These are phyloP conservation scores for Emiliania huxleyi DNA, from an alignment of 78 protist species.

Conservation along the genomic window DNA sequence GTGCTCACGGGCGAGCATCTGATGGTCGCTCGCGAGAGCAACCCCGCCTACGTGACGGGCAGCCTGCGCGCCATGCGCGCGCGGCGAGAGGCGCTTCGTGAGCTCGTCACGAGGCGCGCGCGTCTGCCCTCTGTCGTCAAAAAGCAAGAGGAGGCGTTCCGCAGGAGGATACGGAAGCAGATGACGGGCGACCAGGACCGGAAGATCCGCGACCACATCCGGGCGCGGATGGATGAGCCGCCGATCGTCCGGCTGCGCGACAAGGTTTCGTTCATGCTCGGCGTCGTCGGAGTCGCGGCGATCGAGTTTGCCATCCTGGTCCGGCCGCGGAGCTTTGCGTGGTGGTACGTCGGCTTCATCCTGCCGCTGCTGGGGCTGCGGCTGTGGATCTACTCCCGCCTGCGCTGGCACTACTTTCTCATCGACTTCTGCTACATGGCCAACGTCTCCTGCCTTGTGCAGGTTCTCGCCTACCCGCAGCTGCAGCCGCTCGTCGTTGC, in stretches of 20 bases:
- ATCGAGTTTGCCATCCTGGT: neutral
- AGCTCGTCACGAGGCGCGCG: neutral
- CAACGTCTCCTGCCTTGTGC: slow-evolving; percentile 4
- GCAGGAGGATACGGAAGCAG: neutral
- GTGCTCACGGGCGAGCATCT: too few relatives aligned
- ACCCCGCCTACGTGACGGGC: too few relatives aligned
- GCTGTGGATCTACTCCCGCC: neutral
- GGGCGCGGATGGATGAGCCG: neutral
- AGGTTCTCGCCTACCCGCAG: neutral
- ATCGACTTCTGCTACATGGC: slow-evolving; percentile 35
- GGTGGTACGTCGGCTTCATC: neutral
- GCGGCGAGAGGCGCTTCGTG: neutral
- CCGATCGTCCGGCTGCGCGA: neutral
- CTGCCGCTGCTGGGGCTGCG: neutral
- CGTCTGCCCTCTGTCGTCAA: neutral
- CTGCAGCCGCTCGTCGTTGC: neutral
- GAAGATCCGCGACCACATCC: neutral
- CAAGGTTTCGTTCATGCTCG: neutral
- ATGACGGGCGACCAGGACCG: neutral
- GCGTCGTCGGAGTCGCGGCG: neutral
- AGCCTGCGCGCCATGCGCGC: too few relatives aligned
- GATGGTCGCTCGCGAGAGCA: too few relatives aligned
- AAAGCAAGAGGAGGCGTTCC: neutral
- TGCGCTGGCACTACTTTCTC: neutral
- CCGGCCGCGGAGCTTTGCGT: neutral